These are phyloP conservation scores for Fusarium sp. DNA, from an alignment of 2,329 filamentous ascomycete genomes.

Conservation along the genomic window DNA sequence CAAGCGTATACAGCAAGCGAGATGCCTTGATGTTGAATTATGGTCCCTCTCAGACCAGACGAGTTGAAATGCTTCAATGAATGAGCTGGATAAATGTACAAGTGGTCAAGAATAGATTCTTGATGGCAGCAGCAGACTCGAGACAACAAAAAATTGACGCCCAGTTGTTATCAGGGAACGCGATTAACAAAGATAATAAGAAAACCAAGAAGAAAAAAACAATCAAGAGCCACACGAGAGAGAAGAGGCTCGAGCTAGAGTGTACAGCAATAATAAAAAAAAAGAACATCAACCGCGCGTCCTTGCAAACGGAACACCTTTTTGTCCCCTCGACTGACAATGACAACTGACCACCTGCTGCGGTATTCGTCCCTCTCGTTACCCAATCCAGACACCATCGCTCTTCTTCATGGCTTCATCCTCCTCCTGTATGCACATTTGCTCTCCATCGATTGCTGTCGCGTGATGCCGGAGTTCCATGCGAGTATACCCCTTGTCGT, in stretches of 20 bases:
- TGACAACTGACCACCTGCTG: conserved; percentile 5
- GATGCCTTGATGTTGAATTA: not conserved
- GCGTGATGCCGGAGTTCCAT: conserved; percentile 6
- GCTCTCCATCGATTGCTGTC: not conserved
- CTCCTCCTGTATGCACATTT: not conserved
- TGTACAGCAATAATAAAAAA: conserved; percentile 35
- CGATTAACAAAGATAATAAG: conserved; percentile 29
- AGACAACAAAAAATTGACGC: conserved; percentile 27
- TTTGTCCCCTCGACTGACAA: conserved; percentile 24
- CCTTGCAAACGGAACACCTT: conserved; percentile 18
- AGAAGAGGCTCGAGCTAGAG: conserved; percentile 34
- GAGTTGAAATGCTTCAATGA: too few species aligned
- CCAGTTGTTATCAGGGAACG: conserved; percentile 38
- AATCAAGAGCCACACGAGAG: conserved; percentile 23
- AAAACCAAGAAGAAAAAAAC: conserved; percentile 35
- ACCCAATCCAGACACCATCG: not conserved
- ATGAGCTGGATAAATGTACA: not conserved
- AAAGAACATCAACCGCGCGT: conserved; percentile 10
- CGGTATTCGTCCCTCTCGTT: not conserved
- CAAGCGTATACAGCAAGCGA: not conserved
- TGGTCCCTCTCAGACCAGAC: not conserved
- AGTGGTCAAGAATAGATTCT: not conserved
- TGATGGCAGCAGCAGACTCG: not conserved
- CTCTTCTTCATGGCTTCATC: not conserved
- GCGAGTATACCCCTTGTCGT: conserved; percentile 15